Evolutionary conservation across 2,329 filamentous ascomycete genomes (phyloP).

Genomic region (Parastagonospora avenae): DNA sequence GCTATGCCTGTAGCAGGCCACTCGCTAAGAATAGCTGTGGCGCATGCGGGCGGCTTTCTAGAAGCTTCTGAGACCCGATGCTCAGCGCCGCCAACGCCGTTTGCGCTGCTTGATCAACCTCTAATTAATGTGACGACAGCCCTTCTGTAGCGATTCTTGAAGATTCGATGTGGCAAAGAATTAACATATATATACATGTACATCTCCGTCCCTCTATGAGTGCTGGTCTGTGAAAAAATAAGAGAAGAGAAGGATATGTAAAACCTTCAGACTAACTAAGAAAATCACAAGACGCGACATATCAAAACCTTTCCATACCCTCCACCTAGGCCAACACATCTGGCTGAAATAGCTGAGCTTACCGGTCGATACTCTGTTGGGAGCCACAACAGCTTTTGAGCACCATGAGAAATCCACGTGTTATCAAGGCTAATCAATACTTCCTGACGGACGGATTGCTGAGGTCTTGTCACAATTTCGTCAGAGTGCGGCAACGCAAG

Average conservation of each 20-base stretch:
- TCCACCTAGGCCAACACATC: background rate
- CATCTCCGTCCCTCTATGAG: background rate
- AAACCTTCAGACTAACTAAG: too few relatives aligned
- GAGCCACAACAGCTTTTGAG: constrained; percentile 1
- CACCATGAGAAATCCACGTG: background rate
- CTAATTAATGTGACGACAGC: too few relatives aligned
- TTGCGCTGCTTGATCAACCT: too few relatives aligned
- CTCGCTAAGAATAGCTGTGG: too few relatives aligned
- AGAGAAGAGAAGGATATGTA: background rate
- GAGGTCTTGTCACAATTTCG: background rate
- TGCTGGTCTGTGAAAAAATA: background rate
- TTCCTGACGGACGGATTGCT: background rate
- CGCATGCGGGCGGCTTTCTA: too few relatives aligned
- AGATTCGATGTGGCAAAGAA: background rate
- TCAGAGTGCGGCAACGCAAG: background rate
- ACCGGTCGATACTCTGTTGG: constrained; percentile 3
- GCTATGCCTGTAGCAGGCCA: too few relatives aligned
- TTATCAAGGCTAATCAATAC: background rate
- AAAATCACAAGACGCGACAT: too few relatives aligned
- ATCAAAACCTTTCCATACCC: background rate
- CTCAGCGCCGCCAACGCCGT: too few relatives aligned
- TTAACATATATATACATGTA: background rate
- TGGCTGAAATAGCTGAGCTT: background rate
- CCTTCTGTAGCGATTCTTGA: background rate
- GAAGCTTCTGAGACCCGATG: too few relatives aligned